Base-by-base conservation (phyloP, 345 rosid genomes). In the Kernera saxatilis region DNA sequence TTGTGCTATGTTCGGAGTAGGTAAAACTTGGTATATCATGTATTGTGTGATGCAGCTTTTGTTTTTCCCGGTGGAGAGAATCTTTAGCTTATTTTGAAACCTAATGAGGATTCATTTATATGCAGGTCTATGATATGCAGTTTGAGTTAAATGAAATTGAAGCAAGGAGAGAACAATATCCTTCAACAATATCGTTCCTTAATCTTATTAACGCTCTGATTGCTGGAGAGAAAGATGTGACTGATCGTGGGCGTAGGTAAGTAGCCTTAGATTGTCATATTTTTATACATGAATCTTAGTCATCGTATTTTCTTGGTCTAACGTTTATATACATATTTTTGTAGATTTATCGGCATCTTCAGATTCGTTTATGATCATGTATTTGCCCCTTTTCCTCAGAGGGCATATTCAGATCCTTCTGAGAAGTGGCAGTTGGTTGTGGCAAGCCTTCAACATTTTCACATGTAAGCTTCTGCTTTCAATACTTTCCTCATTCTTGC, bases 121-220 rank as follows among this genome's bases (percentile, higher is more conserved):
- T 80, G 26, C 82, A 93, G 98, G 87, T 93, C 57, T 93, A 91
- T 72, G 96, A 93, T 79, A 93, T 91, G 98, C 97, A 86, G 71
- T 93, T 86, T 81, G 98, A 93, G 82, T 78, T 93, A 80, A 91
- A 93, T 85, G 98, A 93, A 84, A 85, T 93, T 69, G 98, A 93
- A 83, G 94, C 94, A 69, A 88, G 98, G 77, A 89, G 84, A 64
- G 98, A 93, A 79, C 84, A 78, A 36, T 93, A 91, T 73, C 94
- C 97, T 68, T 93, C 98, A 11, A 91, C 97, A 19, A 81, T 93
- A 75, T 93, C 98, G 50, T 90, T 91, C 80, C 87, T 93, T 69
- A 88, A 87, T 73, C 87, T 93, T 55, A 77, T 93, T 59, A 93
- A 93, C 80, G 65, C 84, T 80, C 90, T 93, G 69, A 89, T 93